These are phyloP conservation scores for Aspergillus funiculosus DNA, from an alignment of 495 filamentous ascomycete species.

Conservation along the genomic window DNA sequence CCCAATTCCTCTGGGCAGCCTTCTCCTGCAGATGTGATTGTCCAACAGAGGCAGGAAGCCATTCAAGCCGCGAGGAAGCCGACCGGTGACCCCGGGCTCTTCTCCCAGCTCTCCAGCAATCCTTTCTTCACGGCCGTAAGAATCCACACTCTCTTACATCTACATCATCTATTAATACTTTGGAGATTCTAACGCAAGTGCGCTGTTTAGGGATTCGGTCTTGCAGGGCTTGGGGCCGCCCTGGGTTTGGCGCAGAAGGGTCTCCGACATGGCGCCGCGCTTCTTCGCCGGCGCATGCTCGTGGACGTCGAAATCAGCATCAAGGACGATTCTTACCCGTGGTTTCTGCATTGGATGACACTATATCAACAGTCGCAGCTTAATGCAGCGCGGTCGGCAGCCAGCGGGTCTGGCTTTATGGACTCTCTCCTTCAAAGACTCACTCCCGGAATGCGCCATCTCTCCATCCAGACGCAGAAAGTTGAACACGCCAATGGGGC, in stretches of 20 bases:
- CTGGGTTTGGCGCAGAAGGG: constrained; percentile 70
- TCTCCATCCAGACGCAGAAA: constrained; percentile 62
- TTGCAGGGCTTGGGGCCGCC: constrained; percentile 77
- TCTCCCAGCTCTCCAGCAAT: constrained; percentile 55
- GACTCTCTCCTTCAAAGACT: constrained; percentile 51
- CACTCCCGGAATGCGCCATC: constrained; percentile 60
- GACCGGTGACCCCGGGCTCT: constrained; percentile 38
- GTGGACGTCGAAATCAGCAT: constrained; percentile 93
- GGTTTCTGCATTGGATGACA: constrained; percentile 93
- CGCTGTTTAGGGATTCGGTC: constrained; percentile 61
- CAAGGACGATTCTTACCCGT: constrained; percentile 86
- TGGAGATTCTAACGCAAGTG: not conserved
- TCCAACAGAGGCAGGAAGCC: constrained; percentile 36
- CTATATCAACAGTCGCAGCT: constrained; percentile 61
- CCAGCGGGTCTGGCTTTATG: constrained; percentile 40
- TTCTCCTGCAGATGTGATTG: constrained; percentile 35
- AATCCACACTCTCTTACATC: not conserved
- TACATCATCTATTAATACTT: not conserved
- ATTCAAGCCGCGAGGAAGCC: constrained; percentile 27
- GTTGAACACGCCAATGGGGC: constrained; percentile 56
- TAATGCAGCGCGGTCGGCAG: constrained; percentile 31
- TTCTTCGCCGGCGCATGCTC: constrained; percentile 79
- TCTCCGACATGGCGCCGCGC: constrained; percentile 57
- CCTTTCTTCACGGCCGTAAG: constrained; percentile 65
- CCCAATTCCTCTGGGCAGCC: constrained; percentile 28